Evolutionary conservation across 805 yeast species (phyloP).

Genomic region (Ogataea thermomethanolica): DNA sequence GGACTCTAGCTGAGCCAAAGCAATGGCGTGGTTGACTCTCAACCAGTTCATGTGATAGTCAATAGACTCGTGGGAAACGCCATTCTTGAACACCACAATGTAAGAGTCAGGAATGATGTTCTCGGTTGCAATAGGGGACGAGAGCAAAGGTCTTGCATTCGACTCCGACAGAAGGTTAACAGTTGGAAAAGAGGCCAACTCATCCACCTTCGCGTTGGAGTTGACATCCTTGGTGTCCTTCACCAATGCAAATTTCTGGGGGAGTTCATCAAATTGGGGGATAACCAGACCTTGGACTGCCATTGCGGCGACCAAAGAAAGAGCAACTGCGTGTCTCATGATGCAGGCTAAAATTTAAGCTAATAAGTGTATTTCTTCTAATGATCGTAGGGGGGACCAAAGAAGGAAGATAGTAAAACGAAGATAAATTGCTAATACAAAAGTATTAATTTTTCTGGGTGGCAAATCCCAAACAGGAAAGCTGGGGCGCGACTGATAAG

Average conservation of each 20-base stretch:
- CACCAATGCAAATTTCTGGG: slow-evolving; percentile 18
- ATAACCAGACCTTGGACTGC: slow-evolving; percentile 55
- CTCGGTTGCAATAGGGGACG: slow-evolving; percentile 40
- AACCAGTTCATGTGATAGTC: slow-evolving; percentile 69
- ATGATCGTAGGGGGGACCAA: not conserved
- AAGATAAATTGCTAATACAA: slow-evolving; percentile 4
- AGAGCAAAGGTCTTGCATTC: slow-evolving; percentile 45
- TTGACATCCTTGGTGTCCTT: slow-evolving; percentile 2
- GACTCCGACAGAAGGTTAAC: slow-evolving; percentile 17
- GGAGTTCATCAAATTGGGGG: slow-evolving; percentile 37
- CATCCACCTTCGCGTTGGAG: slow-evolving; percentile 8
- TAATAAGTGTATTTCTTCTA: slow-evolving; percentile 3
- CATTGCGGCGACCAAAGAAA: slow-evolving; percentile 26
- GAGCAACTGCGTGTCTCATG: slow-evolving; percentile 24
- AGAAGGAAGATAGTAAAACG: slow-evolving; percentile 2
- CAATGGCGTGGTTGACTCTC: slow-evolving; percentile 46
- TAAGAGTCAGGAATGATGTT: slow-evolving; percentile 68
- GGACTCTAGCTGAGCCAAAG: slow-evolving; percentile 28
- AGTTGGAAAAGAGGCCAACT: no score
- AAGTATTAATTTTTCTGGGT: slow-evolving; percentile 6
- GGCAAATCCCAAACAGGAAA: slow-evolving; percentile 11
- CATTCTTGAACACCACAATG: slow-evolving; percentile 79
- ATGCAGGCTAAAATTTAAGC: slow-evolving; percentile 3
- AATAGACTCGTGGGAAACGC: slow-evolving; percentile 48
- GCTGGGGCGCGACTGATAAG: slow-evolving; percentile 13